Conservation (phyloP, 768 basidiomycete genomes). For the Boletus bicolor region DNA sequence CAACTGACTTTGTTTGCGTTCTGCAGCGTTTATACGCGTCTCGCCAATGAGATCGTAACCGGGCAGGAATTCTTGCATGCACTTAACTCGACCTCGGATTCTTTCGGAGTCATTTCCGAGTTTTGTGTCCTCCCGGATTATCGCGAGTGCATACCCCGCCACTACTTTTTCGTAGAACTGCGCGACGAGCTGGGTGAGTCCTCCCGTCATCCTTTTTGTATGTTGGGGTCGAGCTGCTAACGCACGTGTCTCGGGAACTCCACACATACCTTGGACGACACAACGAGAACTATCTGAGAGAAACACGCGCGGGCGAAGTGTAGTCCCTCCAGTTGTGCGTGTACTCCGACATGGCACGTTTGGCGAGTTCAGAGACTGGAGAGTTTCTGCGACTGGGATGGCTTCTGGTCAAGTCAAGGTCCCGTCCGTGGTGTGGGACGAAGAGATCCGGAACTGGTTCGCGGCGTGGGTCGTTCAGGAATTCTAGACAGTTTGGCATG, state of each 20-base stretch:
- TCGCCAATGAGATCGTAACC: slow-evolving; percentile 23
- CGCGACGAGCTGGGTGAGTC: slow-evolving; percentile 9
- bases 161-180: slow-evolving; percentile 21
- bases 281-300: slow-evolving; percentile 20
- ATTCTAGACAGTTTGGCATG: slow-evolving; percentile 1
- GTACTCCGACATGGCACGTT: slow-evolving; percentile 20
- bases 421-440: slow-evolving; percentile 15
- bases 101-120: slow-evolving; percentile 22
- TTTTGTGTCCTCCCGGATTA: slow-evolving; percentile 20
- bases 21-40: slow-evolving; percentile 15
- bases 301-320: slow-evolving; percentile 7
- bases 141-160: slow-evolving; percentile 14
- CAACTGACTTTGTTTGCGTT: background rate
- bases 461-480: slow-evolving; percentile 14
- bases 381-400: slow-evolving; percentile 11
- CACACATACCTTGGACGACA: slow-evolving; percentile 6
- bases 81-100: slow-evolving; percentile 10
- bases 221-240: too few relatives aligned
- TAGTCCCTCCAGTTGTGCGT: slow-evolving; percentile 11
- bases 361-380: slow-evolving; percentile 22
- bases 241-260: background rate
- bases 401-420: slow-evolving; percentile 23
- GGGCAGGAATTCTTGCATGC: slow-evolving; percentile 21
- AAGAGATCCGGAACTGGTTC: slow-evolving; percentile 15
- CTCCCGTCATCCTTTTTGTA: too few relatives aligned